phyloP scores from a whole-genome alignment of 441 rosid genomes.

The Macaranga tanarius region DNA sequence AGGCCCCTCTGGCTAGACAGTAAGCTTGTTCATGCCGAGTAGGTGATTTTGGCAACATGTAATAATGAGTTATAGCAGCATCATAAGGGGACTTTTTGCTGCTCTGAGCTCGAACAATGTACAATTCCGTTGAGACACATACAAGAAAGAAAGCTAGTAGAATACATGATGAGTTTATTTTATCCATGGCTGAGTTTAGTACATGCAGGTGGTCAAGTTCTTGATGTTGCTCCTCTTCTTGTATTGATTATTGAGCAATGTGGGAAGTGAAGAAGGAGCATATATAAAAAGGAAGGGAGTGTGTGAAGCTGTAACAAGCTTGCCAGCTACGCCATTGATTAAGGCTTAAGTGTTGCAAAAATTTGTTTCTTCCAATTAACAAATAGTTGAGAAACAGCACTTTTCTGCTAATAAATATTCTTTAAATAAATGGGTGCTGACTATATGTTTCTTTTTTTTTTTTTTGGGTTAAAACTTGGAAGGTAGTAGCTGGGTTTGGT shows the following conservation, averaged over 20 bases:
- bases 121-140: slow-evolving; percentile 18
- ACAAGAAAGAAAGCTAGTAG: slow-evolving; percentile 25
- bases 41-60: slow-evolving; percentile 1
- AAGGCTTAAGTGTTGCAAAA: slow-evolving; percentile 30
- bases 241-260: background rate
- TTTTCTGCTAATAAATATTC: slow-evolving; percentile 5
- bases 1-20: slow-evolving; percentile 52
- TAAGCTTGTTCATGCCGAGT: slow-evolving; percentile 53
- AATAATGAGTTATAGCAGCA: slow-evolving; percentile 40
- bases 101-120: slow-evolving; percentile 20
- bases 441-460: background rate
- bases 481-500: background rate
- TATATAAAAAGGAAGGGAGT: background rate
- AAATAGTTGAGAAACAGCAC: slow-evolving; percentile 23
- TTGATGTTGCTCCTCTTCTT: background rate
- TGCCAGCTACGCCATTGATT: slow-evolving; percentile 26
- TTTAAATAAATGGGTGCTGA: background rate
- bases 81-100: slow-evolving; percentile 23
- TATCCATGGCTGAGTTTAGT: slow-evolving; percentile 20
- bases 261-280: background rate
- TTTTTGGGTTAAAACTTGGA: background rate
- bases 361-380: slow-evolving; percentile 17
- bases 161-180: slow-evolving; percentile 12
- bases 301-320: background rate
- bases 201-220: background rate